Evolutionary conservation across 163 green algal genomes (phyloP), one percentile per base, ranked within the genome.

Genomic region (Picocystis sp.): DNA sequence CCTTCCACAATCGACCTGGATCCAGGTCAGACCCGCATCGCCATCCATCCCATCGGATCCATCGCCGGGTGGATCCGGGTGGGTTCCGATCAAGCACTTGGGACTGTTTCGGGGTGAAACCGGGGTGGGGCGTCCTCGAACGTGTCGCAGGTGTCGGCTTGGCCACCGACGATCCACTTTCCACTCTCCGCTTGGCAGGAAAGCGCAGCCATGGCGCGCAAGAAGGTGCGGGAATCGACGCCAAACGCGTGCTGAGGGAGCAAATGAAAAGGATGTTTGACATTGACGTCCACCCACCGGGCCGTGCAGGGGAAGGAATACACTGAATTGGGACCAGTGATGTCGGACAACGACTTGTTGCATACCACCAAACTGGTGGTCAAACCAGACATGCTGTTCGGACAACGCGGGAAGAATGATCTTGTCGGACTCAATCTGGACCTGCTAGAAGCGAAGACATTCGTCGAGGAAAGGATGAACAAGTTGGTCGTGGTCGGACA

Each of bases 321-420:
- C 14, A 81, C 72, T 1, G 60, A 80, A 38, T 81, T 70, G 43
- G 44, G 43, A 11, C 45, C 75, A 54, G 61, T 81, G 3, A 43
- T 64, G 23, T 52, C 68, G 1, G 49, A 50, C 15, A 62, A 85
- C 34, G 66, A 66, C 29, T 89, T 79, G 80, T 62, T 89, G 21
- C 69, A 58, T 1, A 71, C 1, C 22, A 75, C 60, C 11, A 73
- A 72, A 51, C 69, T 92, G 34, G 82, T 93, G 15, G 87, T 96
- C 3, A 96, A 95, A 19, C 86, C 86, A 1, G 86, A 95, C 64
- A 94, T 92, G 81, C 72, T 94, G 29, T 94, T 94, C 64, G 84
- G 84, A 12, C 86, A 94, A 64, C 81, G 86, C 14, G 86, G 86
- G 48, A 95, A 95, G 71, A 79, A 93, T 49, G 85, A 94, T 65